Percentiles rank a stretch among this genome's conserved stretches.
Conservation (phyloP, 805 yeast species). For the Ogataea henricii region DNA sequence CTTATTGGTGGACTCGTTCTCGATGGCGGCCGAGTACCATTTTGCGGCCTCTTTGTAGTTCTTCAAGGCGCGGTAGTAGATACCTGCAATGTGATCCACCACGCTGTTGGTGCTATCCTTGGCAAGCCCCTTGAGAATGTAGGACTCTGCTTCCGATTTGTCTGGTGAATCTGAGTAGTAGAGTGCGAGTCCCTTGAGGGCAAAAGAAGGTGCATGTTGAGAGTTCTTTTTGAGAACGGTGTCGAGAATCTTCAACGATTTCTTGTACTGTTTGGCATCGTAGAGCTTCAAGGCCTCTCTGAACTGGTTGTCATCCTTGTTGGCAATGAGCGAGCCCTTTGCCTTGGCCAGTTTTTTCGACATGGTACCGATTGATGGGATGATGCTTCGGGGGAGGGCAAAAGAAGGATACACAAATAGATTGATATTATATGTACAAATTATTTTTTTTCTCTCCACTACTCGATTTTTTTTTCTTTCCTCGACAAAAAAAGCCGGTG, state of each 20-base stretch:
- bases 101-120: conserved; percentile 65
- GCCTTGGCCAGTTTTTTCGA: conserved; percentile 9
- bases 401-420: background rate
- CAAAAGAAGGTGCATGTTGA: conserved; percentile 75
- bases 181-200: conserved; percentile 78
- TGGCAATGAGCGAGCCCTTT: conserved; percentile 11
- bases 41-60: conserved; percentile 76
- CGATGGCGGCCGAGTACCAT: conserved; percentile 73
- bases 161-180: conserved; percentile 51
- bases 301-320: conserved; percentile 74
- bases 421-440: background rate
- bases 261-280: conserved; percentile 84
- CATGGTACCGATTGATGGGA: conserved; percentile 1
- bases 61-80: conserved; percentile 70
- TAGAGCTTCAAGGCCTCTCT: conserved; percentile 80
- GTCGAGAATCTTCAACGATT: conserved; percentile 77
- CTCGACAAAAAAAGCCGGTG: background rate
- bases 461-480: background rate
- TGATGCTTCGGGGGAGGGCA: background rate
- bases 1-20: conserved; percentile 75
- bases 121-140: conserved; percentile 60
- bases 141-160: conserved; percentile 61
- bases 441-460: background rate
- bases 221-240: conserved; percentile 73
- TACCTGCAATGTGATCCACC: conserved; percentile 83